Conservation (phyloP, 2,329 filamentous ascomycete genomes). For the Curvularia spicifera region DNA sequence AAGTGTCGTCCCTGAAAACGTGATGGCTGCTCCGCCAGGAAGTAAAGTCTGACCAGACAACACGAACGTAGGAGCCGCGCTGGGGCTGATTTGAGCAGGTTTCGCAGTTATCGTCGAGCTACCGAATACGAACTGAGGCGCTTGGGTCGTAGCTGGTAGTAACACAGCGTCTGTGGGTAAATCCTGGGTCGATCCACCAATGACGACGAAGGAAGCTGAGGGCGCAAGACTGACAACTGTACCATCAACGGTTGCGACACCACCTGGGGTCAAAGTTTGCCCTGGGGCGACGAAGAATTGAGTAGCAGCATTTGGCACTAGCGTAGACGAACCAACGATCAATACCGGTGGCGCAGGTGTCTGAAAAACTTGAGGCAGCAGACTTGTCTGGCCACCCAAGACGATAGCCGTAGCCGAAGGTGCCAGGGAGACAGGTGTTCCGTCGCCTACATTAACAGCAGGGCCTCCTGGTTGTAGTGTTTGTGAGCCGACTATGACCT, state of each 20-base stretch:
- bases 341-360: constrained; percentile 43
- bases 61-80: constrained; percentile 40
- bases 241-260: constrained; percentile 47
- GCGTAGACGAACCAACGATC: constrained; percentile 49
- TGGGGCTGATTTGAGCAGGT: constrained; percentile 8
- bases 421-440: constrained; percentile 38
- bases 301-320: constrained; percentile 55
- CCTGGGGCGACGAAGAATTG: constrained; percentile 53
- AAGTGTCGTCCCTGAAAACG: constrained; percentile 41
- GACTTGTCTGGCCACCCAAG: constrained; percentile 36
- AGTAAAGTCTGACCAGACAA: constrained; percentile 49
- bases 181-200: constrained; percentile 48
- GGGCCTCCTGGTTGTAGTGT: constrained; percentile 46
- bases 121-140: constrained; percentile 35
- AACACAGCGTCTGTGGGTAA: constrained; percentile 28
- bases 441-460: constrained; percentile 46
- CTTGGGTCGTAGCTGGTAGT: constrained; percentile 9
- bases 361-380: constrained; percentile 25
- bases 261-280: constrained; percentile 49
- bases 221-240: constrained; percentile 51
- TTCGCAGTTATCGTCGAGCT: constrained; percentile 37
- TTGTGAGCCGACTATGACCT: constrained; percentile 44
- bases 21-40: constrained; percentile 43
- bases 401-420: constrained; percentile 40
- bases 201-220: constrained; percentile 49